Base-by-base conservation (phyloP, 306 rosid genomes). In the Quercus parvula region DNA sequence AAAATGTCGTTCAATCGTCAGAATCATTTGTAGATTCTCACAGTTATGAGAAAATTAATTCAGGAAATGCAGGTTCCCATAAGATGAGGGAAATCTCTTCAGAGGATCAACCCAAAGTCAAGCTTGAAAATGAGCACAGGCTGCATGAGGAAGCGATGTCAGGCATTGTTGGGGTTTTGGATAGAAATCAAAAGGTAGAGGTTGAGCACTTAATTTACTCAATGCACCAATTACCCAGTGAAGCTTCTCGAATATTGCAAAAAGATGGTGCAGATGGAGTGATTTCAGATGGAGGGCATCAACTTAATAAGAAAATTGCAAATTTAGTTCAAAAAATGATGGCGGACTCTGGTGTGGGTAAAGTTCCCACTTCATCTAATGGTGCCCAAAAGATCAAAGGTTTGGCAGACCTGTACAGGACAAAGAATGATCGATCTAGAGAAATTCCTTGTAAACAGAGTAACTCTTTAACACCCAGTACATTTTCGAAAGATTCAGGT, bases 161-260 rank as follows among this genome's bases (percentile, higher is more conserved):
- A 5, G 30, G 52, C 31, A 18, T 6, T 9, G 12, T 31, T 35
- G 73, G 73, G 27, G 54, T 11, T 49, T 49, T 49, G 14, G 73
- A 61, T 27, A 61, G 13, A 61, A 61, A 24, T 61, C 33, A 61
- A 25, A 25, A 61, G 17, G 4, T 33, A 61, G 3, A 61, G 18
- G 33, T 27, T 25, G 67, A 61, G 19, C 33, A 25, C 67, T 27
- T 61, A 4, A 61, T 27, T 8, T 66, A 1, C 46, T 66, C 19
- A 57, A 6, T 2, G 22, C 46, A 61, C 63, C 55, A 33, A 55
- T 52, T 79, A 46, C 68, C 74, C 1, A 51, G 57, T 33, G 73
- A 79, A 62, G 68, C 35, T 17, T 79, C 74, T 79, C 62, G 22
- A 51, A 35, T 13, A 73, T 66, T 35, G 44, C 78, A 52, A 13